These are phyloP conservation scores for Backusella macrospora DNA, from an alignment of 192 early-diverging fungal species.

Conservation along the genomic window DNA sequence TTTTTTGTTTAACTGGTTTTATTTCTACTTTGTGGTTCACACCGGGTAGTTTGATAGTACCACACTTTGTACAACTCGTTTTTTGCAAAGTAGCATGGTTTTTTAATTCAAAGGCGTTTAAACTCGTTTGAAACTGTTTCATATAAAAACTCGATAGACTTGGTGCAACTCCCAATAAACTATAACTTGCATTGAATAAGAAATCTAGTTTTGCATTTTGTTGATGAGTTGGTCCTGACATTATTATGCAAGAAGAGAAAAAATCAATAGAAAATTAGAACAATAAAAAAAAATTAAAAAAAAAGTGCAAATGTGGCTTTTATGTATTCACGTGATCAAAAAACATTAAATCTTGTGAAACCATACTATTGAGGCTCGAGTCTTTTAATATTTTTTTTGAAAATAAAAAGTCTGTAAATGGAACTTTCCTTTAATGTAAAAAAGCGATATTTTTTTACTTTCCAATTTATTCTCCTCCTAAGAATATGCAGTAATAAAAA, in stretches of 20 bases:
- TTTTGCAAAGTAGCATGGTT: not conserved
- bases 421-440: too few relatives aligned
- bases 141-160: slow-evolving; percentile 1
- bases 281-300: not conserved
- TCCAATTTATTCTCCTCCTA: too few relatives aligned
- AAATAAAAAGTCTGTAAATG: too few relatives aligned
- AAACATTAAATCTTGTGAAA: too few relatives aligned
- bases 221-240: slow-evolving; percentile 4
- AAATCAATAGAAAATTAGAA: not conserved
- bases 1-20: not conserved
- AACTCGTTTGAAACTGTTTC: not conserved
- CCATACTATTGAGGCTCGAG: too few relatives aligned
- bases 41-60: slow-evolving; percentile 1
- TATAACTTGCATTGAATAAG: slow-evolving; percentile 1
- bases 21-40: slow-evolving; percentile 5
- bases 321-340: not conserved
- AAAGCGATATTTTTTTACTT: too few relatives aligned
- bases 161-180: not conserved
- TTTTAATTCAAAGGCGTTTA: not conserved
- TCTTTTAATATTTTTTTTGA: too few relatives aligned
- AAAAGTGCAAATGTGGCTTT: not conserved
- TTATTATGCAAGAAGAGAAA: not conserved
- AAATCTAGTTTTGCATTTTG: not conserved
- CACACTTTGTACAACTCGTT: not conserved
- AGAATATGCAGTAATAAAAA: too few relatives aligned